Percentiles rank a stretch among this genome's conserved stretches.
phyloP scores from a whole-genome alignment of 495 filamentous ascomycete species.

The Penicillium ucsense region DNA sequence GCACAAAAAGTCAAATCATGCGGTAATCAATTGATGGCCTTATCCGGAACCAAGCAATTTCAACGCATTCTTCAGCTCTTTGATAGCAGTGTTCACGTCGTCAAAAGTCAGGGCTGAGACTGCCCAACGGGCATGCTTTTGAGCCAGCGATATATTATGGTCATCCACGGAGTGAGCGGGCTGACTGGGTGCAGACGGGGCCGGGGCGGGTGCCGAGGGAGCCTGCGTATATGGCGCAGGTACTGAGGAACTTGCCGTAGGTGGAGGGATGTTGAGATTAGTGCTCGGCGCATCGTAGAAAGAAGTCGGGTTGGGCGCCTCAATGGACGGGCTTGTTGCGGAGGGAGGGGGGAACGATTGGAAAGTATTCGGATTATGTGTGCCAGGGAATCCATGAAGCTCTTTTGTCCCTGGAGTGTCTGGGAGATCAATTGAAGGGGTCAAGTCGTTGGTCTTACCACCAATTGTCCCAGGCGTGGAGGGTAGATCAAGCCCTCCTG shows the following conservation, averaged over 20 bases:
- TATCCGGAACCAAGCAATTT: conserved; percentile 29
- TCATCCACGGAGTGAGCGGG: conserved; percentile 50
- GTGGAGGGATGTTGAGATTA: conserved; percentile 13
- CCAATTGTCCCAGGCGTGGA: conserved; percentile 29
- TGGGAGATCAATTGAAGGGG: conserved; percentile 22
- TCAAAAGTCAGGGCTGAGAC: conserved; percentile 96
- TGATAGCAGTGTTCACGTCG: conserved; percentile 83
- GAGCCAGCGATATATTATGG: conserved; percentile 62
- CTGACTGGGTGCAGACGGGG: conserved; percentile 13
- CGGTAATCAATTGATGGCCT: not conserved
- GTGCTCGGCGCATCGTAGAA: conserved; percentile 22
- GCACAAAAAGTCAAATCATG: too few species aligned
- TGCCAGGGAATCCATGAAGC: conserved; percentile 6
- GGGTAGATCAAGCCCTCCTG: conserved; percentile 26
- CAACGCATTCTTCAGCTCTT: conserved; percentile 71
- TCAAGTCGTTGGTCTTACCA: conserved; percentile 6
- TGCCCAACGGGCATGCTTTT: conserved; percentile 96
- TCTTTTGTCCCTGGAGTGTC: conserved; percentile 24
- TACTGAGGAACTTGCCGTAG: conserved; percentile 13
- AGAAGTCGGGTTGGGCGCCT: conserved; percentile 22
- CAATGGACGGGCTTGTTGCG: conserved; percentile 12
- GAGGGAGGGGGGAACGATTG: conserved; percentile 40
- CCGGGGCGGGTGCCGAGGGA: conserved; percentile 11
- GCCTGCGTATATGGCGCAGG: conserved; percentile 8
- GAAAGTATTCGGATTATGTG: conserved; percentile 21